phyloP scores from a whole-genome alignment of 305 asterid genomes.

The Ruellia speciosa region DNA sequence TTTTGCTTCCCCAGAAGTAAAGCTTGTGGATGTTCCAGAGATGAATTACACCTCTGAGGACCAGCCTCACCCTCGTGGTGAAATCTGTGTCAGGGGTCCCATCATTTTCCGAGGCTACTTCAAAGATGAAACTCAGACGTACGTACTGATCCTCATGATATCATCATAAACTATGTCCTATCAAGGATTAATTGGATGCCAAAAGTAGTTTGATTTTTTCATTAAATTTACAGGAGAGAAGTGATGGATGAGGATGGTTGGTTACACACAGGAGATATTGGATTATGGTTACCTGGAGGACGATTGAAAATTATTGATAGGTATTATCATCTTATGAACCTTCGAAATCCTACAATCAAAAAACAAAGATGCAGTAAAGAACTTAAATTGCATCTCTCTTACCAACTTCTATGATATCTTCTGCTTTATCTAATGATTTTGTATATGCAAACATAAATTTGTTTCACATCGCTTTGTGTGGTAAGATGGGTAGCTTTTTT shows the following conservation, averaged over 20 bases:
- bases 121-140: constrained; percentile 90
- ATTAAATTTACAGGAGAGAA: constrained; percentile 61
- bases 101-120: constrained; percentile 75
- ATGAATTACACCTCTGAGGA: constrained; percentile 94
- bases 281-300: constrained; percentile 96
- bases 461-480: no score
- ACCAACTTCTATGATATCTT: neutral
- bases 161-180: constrained; percentile 14
- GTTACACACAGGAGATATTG: constrained; percentile 98
- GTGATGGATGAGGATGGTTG: constrained; percentile 76
- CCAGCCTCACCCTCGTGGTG: constrained; percentile 95
- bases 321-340: constrained; percentile 26
- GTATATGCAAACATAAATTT: no score
- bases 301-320: constrained; percentile 93
- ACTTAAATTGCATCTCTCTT: neutral
- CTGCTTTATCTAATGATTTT: no score
- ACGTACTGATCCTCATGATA: constrained; percentile 21
- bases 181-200: constrained; percentile 18
- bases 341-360: neutral
- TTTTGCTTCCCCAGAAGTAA: constrained; percentile 53
- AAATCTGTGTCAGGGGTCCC: constrained; percentile 97
- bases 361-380: neutral
- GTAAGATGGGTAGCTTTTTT: no score
- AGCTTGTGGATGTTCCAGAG: constrained; percentile 95
- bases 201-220: neutral